phyloP scores from a whole-genome alignment of 805 yeast genomes.

The Saturnispora quitensis region DNA sequence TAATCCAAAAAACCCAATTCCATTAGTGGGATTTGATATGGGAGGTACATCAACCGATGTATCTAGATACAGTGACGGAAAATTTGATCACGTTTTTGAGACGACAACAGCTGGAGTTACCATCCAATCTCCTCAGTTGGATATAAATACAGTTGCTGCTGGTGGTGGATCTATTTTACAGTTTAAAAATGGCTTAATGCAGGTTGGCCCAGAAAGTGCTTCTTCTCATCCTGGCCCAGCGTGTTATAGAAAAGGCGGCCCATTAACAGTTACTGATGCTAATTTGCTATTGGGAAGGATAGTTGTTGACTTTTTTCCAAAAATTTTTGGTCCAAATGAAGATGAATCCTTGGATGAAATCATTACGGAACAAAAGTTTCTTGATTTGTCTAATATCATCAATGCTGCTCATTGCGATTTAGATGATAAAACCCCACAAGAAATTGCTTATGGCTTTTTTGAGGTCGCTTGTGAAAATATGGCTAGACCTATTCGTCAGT shows the following conservation, averaged over 20 bases:
- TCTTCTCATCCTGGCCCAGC: slow-evolving; percentile 88
- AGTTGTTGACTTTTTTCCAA: slow-evolving; percentile 67
- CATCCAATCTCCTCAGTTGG: slow-evolving; percentile 77
- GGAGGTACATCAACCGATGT: slow-evolving; percentile 91
- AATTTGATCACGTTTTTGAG: slow-evolving; percentile 71
- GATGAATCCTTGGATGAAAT: slow-evolving; percentile 57
- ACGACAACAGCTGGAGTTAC: slow-evolving; percentile 77
- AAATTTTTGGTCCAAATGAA: slow-evolving; percentile 76
- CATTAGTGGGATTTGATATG: slow-evolving; percentile 79
- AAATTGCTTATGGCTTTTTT: slow-evolving; percentile 73
- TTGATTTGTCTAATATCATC: slow-evolving; percentile 44
- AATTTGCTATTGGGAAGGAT: slow-evolving; percentile 65
- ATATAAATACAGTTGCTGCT: slow-evolving; percentile 76
- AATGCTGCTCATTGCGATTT: slow-evolving; percentile 40
- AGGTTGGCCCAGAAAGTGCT: slow-evolving; percentile 83
- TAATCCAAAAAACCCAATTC: slow-evolving; percentile 41
- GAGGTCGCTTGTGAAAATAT: slow-evolving; percentile 80
- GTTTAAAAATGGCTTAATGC: slow-evolving; percentile 64
- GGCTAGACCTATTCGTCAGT: slow-evolving; percentile 82
- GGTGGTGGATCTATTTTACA: slow-evolving; percentile 70
- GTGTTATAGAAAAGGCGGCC: slow-evolving; percentile 78
- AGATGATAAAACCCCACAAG: slow-evolving; percentile 41
- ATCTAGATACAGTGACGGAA: slow-evolving; percentile 58
- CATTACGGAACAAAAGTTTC: slow-evolving; percentile 41
- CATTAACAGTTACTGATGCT: slow-evolving; percentile 79